Evolutionary conservation across 495 filamentous ascomycete genomes (phyloP).

Genomic region (Chaetomium cochliodes): DNA sequence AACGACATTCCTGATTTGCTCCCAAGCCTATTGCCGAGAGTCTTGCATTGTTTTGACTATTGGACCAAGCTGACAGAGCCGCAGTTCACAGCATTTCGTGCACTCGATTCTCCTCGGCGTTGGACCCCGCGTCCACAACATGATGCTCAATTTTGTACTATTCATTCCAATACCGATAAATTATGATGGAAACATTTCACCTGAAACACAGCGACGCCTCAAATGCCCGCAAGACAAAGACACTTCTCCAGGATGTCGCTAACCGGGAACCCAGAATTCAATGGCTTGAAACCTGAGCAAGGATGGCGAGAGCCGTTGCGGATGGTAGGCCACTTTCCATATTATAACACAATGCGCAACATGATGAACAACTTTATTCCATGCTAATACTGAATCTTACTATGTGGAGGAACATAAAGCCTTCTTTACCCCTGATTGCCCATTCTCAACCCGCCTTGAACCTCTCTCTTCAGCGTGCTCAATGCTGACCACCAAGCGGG

Average conservation of each 20-base stretch:
- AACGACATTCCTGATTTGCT: constrained; percentile 75
- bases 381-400: constrained; percentile 83
- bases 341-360: constrained; percentile 17
- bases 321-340: constrained; percentile 32
- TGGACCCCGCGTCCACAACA: constrained; percentile 22
- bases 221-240: not conserved
- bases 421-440: constrained; percentile 96
- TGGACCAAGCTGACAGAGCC: constrained; percentile 23
- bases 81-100: constrained; percentile 20
- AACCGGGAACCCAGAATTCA: not conserved
- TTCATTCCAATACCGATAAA: constrained; percentile 65
- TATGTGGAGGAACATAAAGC: constrained; percentile 72
- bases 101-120: not conserved
- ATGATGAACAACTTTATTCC: constrained; percentile 60
- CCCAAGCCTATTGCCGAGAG: constrained; percentile 8
- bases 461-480: constrained; percentile 13
- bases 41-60: constrained; percentile 12
- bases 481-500: constrained; percentile 20
- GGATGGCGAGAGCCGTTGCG: not conserved
- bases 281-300: not conserved
- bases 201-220: constrained; percentile 48
- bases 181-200: constrained; percentile 42
- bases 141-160: constrained; percentile 64
- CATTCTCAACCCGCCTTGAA: constrained; percentile 13
- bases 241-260: not conserved